These are phyloP conservation scores for Botrytis porri DNA, from an alignment of 2,329 filamentous ascomycete species.

Conservation along the genomic window DNA sequence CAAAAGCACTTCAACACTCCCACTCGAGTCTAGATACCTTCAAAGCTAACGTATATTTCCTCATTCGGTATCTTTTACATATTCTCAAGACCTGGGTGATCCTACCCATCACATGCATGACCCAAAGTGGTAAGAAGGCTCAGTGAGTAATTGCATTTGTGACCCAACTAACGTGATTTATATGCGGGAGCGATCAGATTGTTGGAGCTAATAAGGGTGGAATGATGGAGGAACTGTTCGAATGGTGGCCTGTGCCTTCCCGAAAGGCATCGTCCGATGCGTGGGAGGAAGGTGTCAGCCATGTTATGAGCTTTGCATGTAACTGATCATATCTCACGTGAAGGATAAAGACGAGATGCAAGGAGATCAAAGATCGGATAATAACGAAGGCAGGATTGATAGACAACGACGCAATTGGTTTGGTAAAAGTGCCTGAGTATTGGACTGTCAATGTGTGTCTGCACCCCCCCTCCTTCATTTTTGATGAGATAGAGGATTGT, in stretches of 20 bases:
- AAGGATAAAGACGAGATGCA: background rate
- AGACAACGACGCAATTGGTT: background rate
- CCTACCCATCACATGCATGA: background rate
- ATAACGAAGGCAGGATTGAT: background rate
- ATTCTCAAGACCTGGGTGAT: background rate
- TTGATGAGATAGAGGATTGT: background rate
- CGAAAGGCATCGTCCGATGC: background rate
- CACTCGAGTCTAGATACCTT: background rate
- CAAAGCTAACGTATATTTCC: background rate
- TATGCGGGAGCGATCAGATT: background rate
- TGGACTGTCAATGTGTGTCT: background rate
- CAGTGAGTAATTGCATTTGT: background rate
- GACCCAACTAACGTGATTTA: background rate
- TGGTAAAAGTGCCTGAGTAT: background rate
- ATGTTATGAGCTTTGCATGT: background rate
- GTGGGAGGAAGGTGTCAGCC: background rate
- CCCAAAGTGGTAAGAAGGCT: background rate
- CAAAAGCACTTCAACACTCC: background rate
- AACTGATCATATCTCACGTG: background rate
- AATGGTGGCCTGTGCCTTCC: background rate
- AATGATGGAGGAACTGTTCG: background rate
- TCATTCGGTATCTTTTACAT: background rate
- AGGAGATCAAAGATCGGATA: background rate
- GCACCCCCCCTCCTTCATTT: background rate
- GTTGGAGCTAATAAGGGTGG: background rate